Evolutionary conservation across 106 monocot genomes (phyloP), one percentile per base, ranked within the genome.

Genomic region (Narthecium ossifragum): DNA sequence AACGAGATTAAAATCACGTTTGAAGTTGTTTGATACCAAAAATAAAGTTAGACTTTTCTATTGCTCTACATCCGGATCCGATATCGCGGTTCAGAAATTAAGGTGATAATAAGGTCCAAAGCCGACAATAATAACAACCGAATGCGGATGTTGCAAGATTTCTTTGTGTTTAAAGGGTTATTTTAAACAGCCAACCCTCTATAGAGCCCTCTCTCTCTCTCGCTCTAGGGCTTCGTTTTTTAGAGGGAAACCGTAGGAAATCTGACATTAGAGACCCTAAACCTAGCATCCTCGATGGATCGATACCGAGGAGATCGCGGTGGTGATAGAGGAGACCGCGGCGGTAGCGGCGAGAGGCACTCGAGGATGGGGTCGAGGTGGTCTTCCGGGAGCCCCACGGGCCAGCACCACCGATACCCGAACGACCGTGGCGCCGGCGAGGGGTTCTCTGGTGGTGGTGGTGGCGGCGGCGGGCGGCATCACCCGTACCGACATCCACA

Each of bases 401-500:
- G 72, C 26, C 69, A 54, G 37, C 59, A 59, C 62, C 65, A 59
- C 34, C 57, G 75, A 3, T 69, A 59, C 26, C 59, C 70, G 14
- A 49, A 67, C 18, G 62, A 68, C 0, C 56, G 62, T 22, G 49
- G 66, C 21, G 63, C 54, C 17, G 70, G 64, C 20, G 79, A 70
- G 21, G 63, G 56, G 18, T 67, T 57, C 67, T 57, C 47, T 29
- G 46, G 67, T 22, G 62, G 51, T 0, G 77, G 70, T 8, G 70
- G 62, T 4, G 36, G 58, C 27, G 71, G 67, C 18, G 72, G 68
- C 0, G 73, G 63, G 14, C 60, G 86, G 26, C 76, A 71, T 49
- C 83, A 88, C 45, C 88, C 83, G 0, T 84, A 88, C 66, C 66
- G 83, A 0, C 76, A 60, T 6, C 64, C 70, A 2, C 50, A 67